Evolutionary conservation across 1,284 basidiomycete species (phyloP).

Genomic region (Mycena sp.): DNA sequence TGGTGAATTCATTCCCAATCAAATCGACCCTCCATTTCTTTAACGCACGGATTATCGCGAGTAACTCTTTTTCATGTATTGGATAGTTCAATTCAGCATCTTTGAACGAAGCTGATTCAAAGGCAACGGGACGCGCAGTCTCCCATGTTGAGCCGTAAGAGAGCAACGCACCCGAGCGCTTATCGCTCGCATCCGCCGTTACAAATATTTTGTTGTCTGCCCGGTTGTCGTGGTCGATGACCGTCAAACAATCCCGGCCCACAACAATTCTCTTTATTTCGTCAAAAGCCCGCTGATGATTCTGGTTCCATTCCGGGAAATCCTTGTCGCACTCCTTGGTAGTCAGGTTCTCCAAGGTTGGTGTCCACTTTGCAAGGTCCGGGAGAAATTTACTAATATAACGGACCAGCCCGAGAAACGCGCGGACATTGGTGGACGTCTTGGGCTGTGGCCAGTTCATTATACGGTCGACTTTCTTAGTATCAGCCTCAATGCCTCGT

Average conservation of each 20-base stretch:
- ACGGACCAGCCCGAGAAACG: too few relatives aligned
- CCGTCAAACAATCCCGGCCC: slow-evolving; percentile 39
- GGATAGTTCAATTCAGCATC: slow-evolving; percentile 42
- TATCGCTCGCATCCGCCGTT: slow-evolving; percentile 46
- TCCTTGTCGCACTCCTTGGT: slow-evolving; percentile 33
- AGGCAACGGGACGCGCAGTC: slow-evolving; percentile 43
- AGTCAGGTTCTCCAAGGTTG: slow-evolving; percentile 44
- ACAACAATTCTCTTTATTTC: slow-evolving; percentile 46
- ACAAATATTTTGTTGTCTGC: slow-evolving; percentile 47
- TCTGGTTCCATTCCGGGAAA: slow-evolving; percentile 43
- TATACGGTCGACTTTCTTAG: too few relatives aligned
- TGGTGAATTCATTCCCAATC: slow-evolving; percentile 36
- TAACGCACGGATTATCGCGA: slow-evolving; percentile 45
- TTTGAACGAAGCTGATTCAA: slow-evolving; percentile 40
- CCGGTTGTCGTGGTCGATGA: slow-evolving; percentile 43
- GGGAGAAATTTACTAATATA: slow-evolving; percentile 38
- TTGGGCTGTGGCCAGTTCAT: too few relatives aligned
- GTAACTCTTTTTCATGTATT: slow-evolving; percentile 47
- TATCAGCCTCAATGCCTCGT: too few relatives aligned
- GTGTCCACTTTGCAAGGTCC: too few relatives aligned
- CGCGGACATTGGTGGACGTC: too few relatives aligned
- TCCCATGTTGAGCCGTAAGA: slow-evolving; percentile 42
- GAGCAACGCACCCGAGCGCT: slow-evolving; percentile 43
- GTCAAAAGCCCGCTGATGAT: slow-evolving; percentile 47
- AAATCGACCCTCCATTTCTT: slow-evolving; percentile 47